A percentile compares a stretch with the other conserved stretches of the same genome.
phyloP scores from a whole-genome alignment of 2,329 filamentous ascomycete species.

The Diaporthe amygdali region DNA sequence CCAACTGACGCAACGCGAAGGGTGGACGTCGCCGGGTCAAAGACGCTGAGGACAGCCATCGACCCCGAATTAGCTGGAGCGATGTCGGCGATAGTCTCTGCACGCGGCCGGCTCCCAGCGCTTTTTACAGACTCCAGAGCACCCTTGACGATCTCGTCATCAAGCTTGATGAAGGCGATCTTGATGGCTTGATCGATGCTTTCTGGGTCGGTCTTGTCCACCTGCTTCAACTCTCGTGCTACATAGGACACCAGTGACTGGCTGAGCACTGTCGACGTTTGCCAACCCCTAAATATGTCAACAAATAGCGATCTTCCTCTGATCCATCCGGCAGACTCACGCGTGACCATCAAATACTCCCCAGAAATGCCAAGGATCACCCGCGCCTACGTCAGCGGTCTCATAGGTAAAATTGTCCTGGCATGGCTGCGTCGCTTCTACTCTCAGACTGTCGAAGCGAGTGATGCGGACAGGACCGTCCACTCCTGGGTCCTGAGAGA shows the following conservation, averaged over 20 bases:
- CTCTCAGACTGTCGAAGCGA: neutral
- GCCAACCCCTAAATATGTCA: slow-evolving; percentile 40
- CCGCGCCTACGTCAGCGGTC: neutral
- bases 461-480: neutral
- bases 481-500: neutral
- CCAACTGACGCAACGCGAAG: slow-evolving; percentile 70
- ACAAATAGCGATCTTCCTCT: neutral
- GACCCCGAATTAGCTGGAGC: slow-evolving; percentile 55
- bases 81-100: slow-evolving; percentile 38
- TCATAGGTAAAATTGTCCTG: slow-evolving; percentile 41
- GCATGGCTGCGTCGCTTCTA: slow-evolving; percentile 28
- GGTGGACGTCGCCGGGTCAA: slow-evolving; percentile 56
- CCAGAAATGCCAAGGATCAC: slow-evolving; percentile 40
- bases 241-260: slow-evolving; percentile 48
- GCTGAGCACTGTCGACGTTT: slow-evolving; percentile 46
- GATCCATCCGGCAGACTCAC: slow-evolving; percentile 34
- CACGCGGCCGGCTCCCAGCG: slow-evolving; percentile 26
- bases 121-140: slow-evolving; percentile 38
- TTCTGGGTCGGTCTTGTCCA: slow-evolving; percentile 41
- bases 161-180: slow-evolving; percentile 60
- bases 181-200: slow-evolving; percentile 61
- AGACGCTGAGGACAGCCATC: slow-evolving; percentile 68
- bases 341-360: slow-evolving; percentile 57
- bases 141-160: slow-evolving; percentile 56
- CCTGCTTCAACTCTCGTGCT: slow-evolving; percentile 37